Conservation (phyloP, 2,329 filamentous ascomycete species). For the Nigrospora sphaerica region DNA sequence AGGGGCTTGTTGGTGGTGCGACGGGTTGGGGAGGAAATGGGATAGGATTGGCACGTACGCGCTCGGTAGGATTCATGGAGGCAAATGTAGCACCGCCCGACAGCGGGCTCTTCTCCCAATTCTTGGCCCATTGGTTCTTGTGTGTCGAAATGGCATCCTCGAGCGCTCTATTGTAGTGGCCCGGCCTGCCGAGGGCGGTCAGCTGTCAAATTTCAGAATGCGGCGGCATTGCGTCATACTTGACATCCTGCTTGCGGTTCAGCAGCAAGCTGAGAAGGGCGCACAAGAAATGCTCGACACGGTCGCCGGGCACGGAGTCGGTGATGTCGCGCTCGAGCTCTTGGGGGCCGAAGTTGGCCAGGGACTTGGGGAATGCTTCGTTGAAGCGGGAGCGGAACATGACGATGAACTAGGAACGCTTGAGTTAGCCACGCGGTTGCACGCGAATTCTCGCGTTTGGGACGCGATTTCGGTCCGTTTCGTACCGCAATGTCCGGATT, state of each 20-base stretch:
- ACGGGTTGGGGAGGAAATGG: not conserved
- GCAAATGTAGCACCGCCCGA: constrained; percentile 75
- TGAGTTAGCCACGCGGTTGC: constrained; percentile 9
- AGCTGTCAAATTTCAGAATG: not conserved
- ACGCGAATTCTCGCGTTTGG: constrained; percentile 49
- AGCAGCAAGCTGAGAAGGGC: constrained; percentile 80
- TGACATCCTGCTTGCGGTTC: constrained; percentile 97
- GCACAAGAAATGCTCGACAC: constrained; percentile 83
- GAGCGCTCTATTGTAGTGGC: constrained; percentile 85
- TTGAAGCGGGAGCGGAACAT: constrained; percentile 95
- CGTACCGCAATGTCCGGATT: constrained; percentile 88
- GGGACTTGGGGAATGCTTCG: constrained; percentile 80
- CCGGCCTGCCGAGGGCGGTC: constrained; percentile 51
- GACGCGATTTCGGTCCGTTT: constrained; percentile 36
- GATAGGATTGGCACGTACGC: constrained; percentile 47
- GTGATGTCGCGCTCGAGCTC: constrained; percentile 85
- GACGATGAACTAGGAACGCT: constrained; percentile 72
- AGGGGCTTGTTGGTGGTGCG: not conserved
- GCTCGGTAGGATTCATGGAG: constrained; percentile 71
- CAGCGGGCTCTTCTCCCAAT: constrained; percentile 82
- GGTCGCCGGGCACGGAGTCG: constrained; percentile 70
- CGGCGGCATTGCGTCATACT: constrained; percentile 55
- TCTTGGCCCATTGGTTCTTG: constrained; percentile 78
- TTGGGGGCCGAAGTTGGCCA: constrained; percentile 87
- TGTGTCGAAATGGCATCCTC: constrained; percentile 87